Base-by-base conservation (phyloP, 2,329 filamentous ascomycete species). In the Diplodia sapinea region DNA sequence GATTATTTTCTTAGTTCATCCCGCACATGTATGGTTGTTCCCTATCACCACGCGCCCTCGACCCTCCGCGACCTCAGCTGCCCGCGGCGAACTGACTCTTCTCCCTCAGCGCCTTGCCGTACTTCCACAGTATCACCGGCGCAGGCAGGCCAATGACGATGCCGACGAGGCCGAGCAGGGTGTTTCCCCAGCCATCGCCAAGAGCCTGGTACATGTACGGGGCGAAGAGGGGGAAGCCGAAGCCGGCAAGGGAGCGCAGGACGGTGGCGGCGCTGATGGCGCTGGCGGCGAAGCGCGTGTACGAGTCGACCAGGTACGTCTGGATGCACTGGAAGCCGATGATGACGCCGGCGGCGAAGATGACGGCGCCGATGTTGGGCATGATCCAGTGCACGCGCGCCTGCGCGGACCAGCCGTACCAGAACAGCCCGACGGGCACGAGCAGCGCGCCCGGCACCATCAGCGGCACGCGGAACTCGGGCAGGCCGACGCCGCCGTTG, bases 401-500 rank as follows among this genome's bases (percentile, higher is more conserved):
- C 65, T 87, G 79, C 0, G 84, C 84, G 1, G 80, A 80, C 86
- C 86, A 88, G 55, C 86, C 87, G 71, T 88, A 89, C 73, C 84
- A 82, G 70, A 87, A 86, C 2, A 88, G 75, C 0, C 85, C 84
- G 0, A 81, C 70, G 0, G 86, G 85, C 0, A 86, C 79, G 2
- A 88, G 69, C 0, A 88, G 52, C 0, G 83, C 83, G 0, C 83
- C 85, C 0, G 84, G 77, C 9, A 87, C 72, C 75, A 88, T 85
- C 2, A 89, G 78, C 0, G 88, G 88, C 0, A 89, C 79, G n/a
- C 89, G 86, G 71, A 85, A 87, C 70, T 91, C 89, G 0, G 89
- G 88, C 47, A 74, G 77, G 0, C 77, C 78, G 1, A 76, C 70
- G 29, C 72, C 77, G 68, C 79, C 79, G 73, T 85, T 85, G 23